Base-by-base conservation (phyloP, 768 basidiomycete species). In the Pleurotus eryngii region DNA sequence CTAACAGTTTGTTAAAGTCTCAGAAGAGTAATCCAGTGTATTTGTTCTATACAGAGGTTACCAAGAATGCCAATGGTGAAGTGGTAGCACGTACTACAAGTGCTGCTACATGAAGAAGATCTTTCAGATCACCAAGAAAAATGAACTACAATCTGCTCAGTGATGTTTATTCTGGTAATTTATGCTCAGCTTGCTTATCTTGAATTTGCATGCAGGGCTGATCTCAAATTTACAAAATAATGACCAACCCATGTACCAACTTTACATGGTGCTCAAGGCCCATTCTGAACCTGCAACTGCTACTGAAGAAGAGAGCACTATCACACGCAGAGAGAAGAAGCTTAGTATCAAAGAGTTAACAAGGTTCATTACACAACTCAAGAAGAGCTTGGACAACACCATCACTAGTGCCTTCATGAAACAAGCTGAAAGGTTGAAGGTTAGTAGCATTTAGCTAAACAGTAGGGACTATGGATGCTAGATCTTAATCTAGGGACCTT, bases 41-140 rank as follows among this genome's bases (percentile, higher is more conserved):
- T n/a, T n/a, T n/a, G n/a, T n/a, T n/a, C n/a, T n/a, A n/a, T n/a
- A n/a, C n/a, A n/a, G n/a, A n/a, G n/a, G n/a, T n/a, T n/a, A n/a
- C n/a, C n/a, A n/a, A n/a, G n/a, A n/a, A n/a, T n/a, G n/a, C n/a
- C n/a, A n/a, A 20, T 20, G 42, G 42, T 3, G 6, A 43, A 43
- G 18, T 14, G 4, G 42, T 43, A 58, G 38, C 15, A 61, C 56
- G 38, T 61, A 69, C 49, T 68, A 65, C 54, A 57, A 61, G 42
- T 70, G 65, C 53, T 56, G 20, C 18, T 64, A 65, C 30, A 56
- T 57, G 11, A 55, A 49, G 5, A 59, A 61, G 42, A 62, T 57
- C 3, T 57, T 63, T 22, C 64, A 45, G 22, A 48, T 69, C 18
- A 64, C 65, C 0, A 51, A 40, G 38, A 57, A 42, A 42, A 11